These are phyloP conservation scores for Quercus wislizeni DNA, from an alignment of 306 rosid species.

Conservation along the genomic window DNA sequence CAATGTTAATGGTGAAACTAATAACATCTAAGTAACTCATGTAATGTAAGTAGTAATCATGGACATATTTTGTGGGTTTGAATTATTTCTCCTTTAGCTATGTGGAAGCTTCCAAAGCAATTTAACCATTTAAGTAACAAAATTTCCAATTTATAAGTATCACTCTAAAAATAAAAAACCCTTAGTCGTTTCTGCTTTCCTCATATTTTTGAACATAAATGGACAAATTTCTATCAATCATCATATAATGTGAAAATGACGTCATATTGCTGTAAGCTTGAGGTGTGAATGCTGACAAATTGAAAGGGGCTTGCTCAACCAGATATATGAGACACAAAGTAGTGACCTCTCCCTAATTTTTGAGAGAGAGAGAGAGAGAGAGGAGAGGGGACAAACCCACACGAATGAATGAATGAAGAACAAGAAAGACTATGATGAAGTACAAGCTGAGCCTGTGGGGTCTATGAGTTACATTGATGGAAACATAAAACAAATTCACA, in stretches of 20 bases:
- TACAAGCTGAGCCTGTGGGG: slow-evolving; percentile 20
- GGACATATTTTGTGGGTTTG: too few relatives aligned
- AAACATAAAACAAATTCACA: slow-evolving; percentile 23
- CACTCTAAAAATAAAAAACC: background rate
- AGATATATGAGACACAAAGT: slow-evolving; percentile 38
- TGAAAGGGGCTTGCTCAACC: slow-evolving; percentile 12
- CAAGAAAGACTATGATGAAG: slow-evolving; percentile 10
- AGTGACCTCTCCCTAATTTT: slow-evolving; percentile 54
- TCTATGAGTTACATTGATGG: slow-evolving; percentile 19
- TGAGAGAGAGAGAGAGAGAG: slow-evolving; percentile 14
- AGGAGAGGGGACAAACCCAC: slow-evolving; percentile 29
- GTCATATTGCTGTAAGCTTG: slow-evolving; percentile 63
- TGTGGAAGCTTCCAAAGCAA: too few relatives aligned
- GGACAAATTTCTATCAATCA: slow-evolving; percentile 3
- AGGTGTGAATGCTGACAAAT: slow-evolving; percentile 58
- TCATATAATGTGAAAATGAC: slow-evolving; percentile 26
- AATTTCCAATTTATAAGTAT: too few relatives aligned
- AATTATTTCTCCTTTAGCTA: too few relatives aligned
- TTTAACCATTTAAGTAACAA: too few relatives aligned
- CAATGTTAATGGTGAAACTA: too few relatives aligned
- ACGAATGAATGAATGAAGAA: slow-evolving; percentile 30
- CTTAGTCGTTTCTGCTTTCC: background rate
- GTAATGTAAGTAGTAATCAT: too few relatives aligned
- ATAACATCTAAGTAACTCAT: too few relatives aligned
- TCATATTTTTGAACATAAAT: slow-evolving; percentile 3